Evolutionary conservation across 2,329 filamentous ascomycete species (phyloP).

Genomic region (Davidsoniella eucalypti): DNA sequence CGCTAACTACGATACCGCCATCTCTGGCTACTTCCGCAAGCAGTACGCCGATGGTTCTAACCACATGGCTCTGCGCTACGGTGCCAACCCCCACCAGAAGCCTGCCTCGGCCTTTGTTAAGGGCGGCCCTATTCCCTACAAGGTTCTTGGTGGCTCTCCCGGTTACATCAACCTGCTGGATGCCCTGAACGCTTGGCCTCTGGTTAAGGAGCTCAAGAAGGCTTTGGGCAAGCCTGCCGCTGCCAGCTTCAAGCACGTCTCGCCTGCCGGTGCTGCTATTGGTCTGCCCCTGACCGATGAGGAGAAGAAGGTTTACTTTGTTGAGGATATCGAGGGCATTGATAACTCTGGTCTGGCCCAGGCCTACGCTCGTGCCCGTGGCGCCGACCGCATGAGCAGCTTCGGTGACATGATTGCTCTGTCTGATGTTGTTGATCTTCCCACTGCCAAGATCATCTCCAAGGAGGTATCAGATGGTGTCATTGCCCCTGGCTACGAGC

Average conservation of each 20-base stretch:
- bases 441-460: conserved; percentile 93
- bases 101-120: conserved; percentile 71
- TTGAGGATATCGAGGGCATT: conserved; percentile 82
- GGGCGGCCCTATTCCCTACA: conserved; percentile 72
- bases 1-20: conserved; percentile 87
- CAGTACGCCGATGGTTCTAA: conserved; percentile 77
- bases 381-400: conserved; percentile 95
- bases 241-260: conserved; percentile 98
- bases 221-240: conserved; percentile 79
- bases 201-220: conserved; percentile 89
- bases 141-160: conserved; percentile 73
- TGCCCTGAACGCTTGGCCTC: conserved; percentile 87
- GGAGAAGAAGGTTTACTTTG: conserved; percentile 96
- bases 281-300: conserved; percentile 71
- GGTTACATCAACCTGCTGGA: conserved; percentile 97
- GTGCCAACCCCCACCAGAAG: conserved; percentile 96
- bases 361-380: conserved; percentile 87
- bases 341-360: conserved; percentile 76
- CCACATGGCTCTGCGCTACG: conserved; percentile 77
- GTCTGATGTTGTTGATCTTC: conserved; percentile 75
- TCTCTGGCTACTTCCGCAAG: conserved; percentile 94
- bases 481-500: conserved; percentile 74
- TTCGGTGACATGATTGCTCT: conserved; percentile 95
- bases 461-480: conserved; percentile 96
- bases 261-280: conserved; percentile 87